Conservation (phyloP, 2,329 filamentous ascomycete genomes). For the Colletotrichum tabaci region DNA sequence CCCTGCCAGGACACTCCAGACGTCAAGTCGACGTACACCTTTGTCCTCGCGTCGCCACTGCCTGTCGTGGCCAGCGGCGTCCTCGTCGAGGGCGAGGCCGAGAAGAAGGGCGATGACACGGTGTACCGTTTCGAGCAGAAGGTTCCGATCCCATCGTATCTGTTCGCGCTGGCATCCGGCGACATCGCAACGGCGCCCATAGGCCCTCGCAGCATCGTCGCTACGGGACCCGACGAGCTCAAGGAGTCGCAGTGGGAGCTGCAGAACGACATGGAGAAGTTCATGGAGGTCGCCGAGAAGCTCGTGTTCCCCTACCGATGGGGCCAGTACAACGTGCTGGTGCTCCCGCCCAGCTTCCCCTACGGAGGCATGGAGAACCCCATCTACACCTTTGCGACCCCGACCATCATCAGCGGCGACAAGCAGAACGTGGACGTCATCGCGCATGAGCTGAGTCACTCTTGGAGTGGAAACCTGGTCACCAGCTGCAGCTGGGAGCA, state of each 20-base stretch:
- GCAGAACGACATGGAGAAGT: slow-evolving; percentile 91
- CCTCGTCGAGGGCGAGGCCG: slow-evolving; percentile 62
- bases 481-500: slow-evolving; percentile 87
- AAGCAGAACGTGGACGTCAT: slow-evolving; percentile 96
- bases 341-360: slow-evolving; percentile 90
- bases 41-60: slow-evolving; percentile 87
- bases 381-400: slow-evolving; percentile 94
- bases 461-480: slow-evolving; percentile 92
- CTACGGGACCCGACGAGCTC: slow-evolving; percentile 90
- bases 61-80: slow-evolving; percentile 95
- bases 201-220: slow-evolving; percentile 87
- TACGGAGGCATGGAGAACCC: slow-evolving; percentile 95
- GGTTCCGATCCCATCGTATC: slow-evolving; percentile 93
- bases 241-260: slow-evolving; percentile 91
- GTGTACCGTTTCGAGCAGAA: slow-evolving; percentile 91
- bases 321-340: slow-evolving; percentile 95
- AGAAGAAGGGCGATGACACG: slow-evolving; percentile 69
- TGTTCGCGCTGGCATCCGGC: slow-evolving; percentile 91
- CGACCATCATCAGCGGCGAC: slow-evolving; percentile 92
- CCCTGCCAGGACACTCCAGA: slow-evolving; percentile 98
- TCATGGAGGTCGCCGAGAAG: slow-evolving; percentile 87
- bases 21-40: slow-evolving; percentile 94
- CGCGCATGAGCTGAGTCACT: slow-evolving; percentile 83
- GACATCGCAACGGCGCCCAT: slow-evolving; percentile 90
- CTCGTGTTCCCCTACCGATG: slow-evolving; percentile 90